Evolutionary conservation across 768 basidiomycete species (phyloP), one percentile per base, ranked within the genome.

Genomic region (Trichaptum fuscoviolaceum): DNA sequence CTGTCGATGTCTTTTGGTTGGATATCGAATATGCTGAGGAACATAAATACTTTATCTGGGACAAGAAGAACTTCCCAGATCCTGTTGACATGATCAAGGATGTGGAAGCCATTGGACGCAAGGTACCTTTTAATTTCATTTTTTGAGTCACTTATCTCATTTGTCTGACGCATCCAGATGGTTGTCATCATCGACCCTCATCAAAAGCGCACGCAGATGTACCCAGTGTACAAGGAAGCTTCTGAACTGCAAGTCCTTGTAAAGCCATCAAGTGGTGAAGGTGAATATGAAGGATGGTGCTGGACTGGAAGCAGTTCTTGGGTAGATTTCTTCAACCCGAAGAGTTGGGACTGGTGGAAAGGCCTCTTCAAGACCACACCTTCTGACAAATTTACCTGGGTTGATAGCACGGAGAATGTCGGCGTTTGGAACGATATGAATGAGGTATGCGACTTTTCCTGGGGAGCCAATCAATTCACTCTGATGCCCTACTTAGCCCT

Each of bases 381-480:
- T 80, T 35, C 79, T 76, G 84, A 82, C 60, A 77, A 82, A n/a
- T 93, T 88, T 85, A 80, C 86, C 7, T 93, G 93, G 90, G 85
- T 81, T 0, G 78, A 92, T 69, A 92, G 95, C 70, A 94, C 93
- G 1, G 86, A 89, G 34, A 85, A 87, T 70, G 84, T 98, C 17
- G 90, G 89, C 75, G 95, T 99, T 70, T 99, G 97, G 97, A 99
- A 99, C 74, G 97, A 99, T 74, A 99, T 99, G 97, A 98, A 98
- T 70, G 97, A 99, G 86, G 94, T 94, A 63, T 8, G 81, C 66
- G 24, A 8, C 62, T 64, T 35, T 24, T 3, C 52, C 23, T 4
- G 6, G 25, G 35, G 18, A n/a, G 57, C 18, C 69, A 8, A 7
- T 35, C 36, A 26, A 27, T 58, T 23, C 9, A 59, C 27, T 24